Base-by-base conservation (phyloP, 2,329 filamentous ascomycete species). In the Aspergillus uvarum region DNA sequence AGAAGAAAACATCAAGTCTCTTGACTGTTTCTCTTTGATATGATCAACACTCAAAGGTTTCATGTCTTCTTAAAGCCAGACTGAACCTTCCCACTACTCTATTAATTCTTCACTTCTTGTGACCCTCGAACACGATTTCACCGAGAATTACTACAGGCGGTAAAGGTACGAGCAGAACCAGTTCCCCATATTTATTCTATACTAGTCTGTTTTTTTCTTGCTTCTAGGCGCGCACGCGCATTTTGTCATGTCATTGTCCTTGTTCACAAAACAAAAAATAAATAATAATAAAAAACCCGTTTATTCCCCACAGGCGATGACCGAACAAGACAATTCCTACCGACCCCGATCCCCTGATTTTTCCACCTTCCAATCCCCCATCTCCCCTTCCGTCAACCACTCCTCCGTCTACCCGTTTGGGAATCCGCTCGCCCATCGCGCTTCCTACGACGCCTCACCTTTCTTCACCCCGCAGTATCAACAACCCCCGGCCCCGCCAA, bases 291-390 rank as follows among this genome's bases (percentile, higher is more conserved):
- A 66, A 53, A 64, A 48, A 51, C 47, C n/a, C 14, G 22, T 44
- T 31, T 32, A 35, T 53, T 59, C 59, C 58, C 62, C 63, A 62
- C 67, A 77, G 72, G 38, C 70, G 66, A 79, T 79, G 76, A 79
- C 76, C 70, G 77, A 78, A 64, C 74, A 74, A 67, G 74, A 79
- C 65, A 77, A 74, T 58, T 73, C 74, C 31, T 81, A 81, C 71
- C 75, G 78, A 67, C 79, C 79, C 63, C 75, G 74, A 69, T 81
- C 79, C 49, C 80, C 80, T 67, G 79, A 82, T 66, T 77, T 85
- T 66, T 82, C 83, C 62, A 78, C 76, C 69, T 78, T 81, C 69
- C 70, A 79, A 66, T 68, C 76, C 59, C 69, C 74, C 67, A 72
- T 77, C 64, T 72, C 77, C 62, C 68, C 71, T 70, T 62, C 72